These are phyloP conservation scores for Ogataea degrootiae DNA, from an alignment of 805 yeast species.

Conservation along the genomic window DNA sequence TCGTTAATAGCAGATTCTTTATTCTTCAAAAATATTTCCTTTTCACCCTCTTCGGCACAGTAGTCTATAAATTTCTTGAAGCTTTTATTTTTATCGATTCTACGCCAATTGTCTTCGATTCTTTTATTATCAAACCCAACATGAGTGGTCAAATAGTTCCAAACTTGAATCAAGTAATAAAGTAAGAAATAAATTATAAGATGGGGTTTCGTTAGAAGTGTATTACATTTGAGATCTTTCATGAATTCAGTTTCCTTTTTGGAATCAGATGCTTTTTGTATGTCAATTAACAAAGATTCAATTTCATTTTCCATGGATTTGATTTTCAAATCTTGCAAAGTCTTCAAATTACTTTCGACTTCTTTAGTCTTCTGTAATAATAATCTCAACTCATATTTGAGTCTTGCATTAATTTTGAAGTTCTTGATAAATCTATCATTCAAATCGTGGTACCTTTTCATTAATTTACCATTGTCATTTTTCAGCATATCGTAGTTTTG, in stretches of 20 bases:
- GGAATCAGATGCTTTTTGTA: too few relatives aligned
- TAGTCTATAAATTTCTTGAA: conserved; percentile 21
- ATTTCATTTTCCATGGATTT: conserved; percentile 18
- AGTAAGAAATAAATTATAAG: conserved; percentile 18
- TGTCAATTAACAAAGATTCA: neutral
- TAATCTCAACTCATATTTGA: conserved; percentile 62
- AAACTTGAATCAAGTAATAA: conserved; percentile 11
- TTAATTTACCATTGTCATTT: conserved; percentile 14
- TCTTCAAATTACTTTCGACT: conserved; percentile 50
- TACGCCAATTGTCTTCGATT: conserved; percentile 25
- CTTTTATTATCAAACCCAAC: conserved; percentile 15
- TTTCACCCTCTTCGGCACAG: conserved; percentile 16
- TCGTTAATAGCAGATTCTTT: too few relatives aligned
- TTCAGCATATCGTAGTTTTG: conserved; percentile 10
- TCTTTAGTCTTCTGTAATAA: conserved; percentile 59
- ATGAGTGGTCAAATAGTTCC: conserved; percentile 12
- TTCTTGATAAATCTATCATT: conserved; percentile 42
- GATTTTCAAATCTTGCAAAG: conserved; percentile 35
- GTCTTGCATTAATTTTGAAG: conserved; percentile 50
- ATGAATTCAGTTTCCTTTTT: too few relatives aligned
- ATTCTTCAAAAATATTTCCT: neutral
- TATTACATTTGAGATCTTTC: conserved; percentile 1
- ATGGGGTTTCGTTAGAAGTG: conserved; percentile 17
- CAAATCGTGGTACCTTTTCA: conserved; percentile 24
- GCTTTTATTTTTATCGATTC: conserved; percentile 25